A percentile compares a stretch with the other conserved stretches of the same genome.
Evolutionary conservation across 1,284 basidiomycete species (phyloP).

Genomic region (Naganishia albida): DNA sequence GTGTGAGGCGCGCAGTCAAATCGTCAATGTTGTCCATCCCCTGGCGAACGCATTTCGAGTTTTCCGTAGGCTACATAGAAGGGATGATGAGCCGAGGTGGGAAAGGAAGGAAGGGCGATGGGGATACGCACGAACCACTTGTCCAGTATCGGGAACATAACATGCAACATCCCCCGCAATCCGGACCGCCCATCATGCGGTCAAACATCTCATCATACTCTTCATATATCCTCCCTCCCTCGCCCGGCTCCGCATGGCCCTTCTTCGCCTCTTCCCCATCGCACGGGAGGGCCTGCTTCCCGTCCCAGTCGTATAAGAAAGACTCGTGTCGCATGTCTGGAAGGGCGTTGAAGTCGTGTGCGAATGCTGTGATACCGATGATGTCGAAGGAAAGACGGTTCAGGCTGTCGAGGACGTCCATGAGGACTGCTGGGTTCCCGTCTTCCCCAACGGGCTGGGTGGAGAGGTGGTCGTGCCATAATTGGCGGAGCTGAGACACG

Average conservation of each 20-base stretch:
- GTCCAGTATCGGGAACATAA: constrained; percentile 36
- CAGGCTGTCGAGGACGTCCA: constrained; percentile 37
- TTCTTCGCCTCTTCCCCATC: background rate
- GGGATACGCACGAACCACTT: constrained; percentile 34
- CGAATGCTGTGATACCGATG: constrained; percentile 38
- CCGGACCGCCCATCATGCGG: constrained; percentile 30
- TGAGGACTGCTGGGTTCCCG: constrained; percentile 2
- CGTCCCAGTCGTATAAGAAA: background rate
- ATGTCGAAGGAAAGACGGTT: constrained; percentile 39
- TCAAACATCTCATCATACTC: constrained; percentile 39
- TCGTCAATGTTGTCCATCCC: constrained; percentile 39
- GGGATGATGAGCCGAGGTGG: background rate
- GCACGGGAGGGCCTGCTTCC: no score
- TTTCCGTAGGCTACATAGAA: constrained; percentile 37
- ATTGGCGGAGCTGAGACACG: background rate
- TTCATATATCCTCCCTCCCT: constrained; percentile 36
- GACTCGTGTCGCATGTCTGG: constrained; percentile 29
- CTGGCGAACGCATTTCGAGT: constrained; percentile 33
- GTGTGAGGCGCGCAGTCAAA: constrained; percentile 34
- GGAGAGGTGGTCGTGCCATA: constrained; percentile 7
- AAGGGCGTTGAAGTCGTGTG: constrained; percentile 35
- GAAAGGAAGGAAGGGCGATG: no score
- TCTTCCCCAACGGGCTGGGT: constrained; percentile 26
- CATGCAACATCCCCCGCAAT: constrained; percentile 32
- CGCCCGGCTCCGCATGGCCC: constrained; percentile 8